Evolutionary conservation across 169 alveolate genomes (phyloP).

Genomic region (Plasmodium coatneyi): DNA sequence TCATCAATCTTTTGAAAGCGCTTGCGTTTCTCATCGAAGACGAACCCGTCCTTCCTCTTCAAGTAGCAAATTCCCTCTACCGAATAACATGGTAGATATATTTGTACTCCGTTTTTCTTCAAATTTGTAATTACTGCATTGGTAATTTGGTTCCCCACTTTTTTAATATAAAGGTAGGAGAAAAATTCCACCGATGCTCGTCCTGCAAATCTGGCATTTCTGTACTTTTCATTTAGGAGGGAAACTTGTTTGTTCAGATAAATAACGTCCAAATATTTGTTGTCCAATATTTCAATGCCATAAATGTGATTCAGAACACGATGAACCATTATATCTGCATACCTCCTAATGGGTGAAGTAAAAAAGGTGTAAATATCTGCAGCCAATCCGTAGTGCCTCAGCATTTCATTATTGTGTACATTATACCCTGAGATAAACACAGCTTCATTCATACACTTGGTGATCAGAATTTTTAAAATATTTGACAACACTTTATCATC

Average conservation of each 20-base stretch:
- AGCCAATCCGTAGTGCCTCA: constrained; percentile 97
- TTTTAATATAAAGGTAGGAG: constrained; percentile 70
- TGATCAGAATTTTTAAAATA: constrained; percentile 91
- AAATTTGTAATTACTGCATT: constrained; percentile 56
- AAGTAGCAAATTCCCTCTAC: constrained; percentile 66
- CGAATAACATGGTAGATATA: constrained; percentile 19
- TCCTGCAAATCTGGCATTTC: constrained; percentile 74
- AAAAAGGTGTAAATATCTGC: constrained; percentile 99
- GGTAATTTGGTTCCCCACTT: constrained; percentile 71
- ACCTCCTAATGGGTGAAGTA: constrained; percentile 99
- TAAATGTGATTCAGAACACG: constrained; percentile 90
- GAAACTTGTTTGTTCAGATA: constrained; percentile 34
- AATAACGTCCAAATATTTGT: constrained; percentile 72
- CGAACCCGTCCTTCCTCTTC: constrained; percentile 66
- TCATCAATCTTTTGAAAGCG: constrained; percentile 25
- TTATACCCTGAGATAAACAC: constrained; percentile 82
- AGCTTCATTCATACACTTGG: constrained; percentile 97
- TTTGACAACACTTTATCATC: constrained; percentile 91
- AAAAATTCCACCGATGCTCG: constrained; percentile 75
- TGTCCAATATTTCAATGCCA: constrained; percentile 76
- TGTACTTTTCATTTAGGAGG: constrained; percentile 54
- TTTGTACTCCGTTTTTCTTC: constrained; percentile 70
- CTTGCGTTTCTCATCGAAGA: constrained; percentile 59
- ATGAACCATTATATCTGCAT: constrained; percentile 97
- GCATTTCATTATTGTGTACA: constrained; percentile 72